These are phyloP conservation scores for Trichosanthes truncata DNA, from an alignment of 306 rosid species.

Conservation along the genomic window DNA sequence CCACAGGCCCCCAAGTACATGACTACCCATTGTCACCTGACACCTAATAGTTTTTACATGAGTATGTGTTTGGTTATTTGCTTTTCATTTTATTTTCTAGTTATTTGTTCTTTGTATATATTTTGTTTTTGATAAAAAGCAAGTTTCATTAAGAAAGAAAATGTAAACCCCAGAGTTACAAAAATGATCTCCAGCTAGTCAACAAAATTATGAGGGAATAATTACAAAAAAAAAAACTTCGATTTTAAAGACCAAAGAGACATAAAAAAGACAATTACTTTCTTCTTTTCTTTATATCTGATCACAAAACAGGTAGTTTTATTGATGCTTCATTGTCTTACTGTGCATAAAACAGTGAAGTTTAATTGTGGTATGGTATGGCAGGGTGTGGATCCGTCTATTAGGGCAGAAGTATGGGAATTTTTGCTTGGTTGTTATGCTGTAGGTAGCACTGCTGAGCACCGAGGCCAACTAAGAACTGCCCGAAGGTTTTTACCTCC, in stretches of 20 bases:
- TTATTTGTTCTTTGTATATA: neutral
- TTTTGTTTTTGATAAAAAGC: neutral
- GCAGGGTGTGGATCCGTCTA: conserved; percentile 91
- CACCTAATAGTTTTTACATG: neutral
- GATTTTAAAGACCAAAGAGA: neutral
- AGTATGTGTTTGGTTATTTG: neutral
- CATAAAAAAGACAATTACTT: neutral
- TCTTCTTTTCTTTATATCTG: neutral
- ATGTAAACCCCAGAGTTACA: neutral
- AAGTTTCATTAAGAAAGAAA: neutral
- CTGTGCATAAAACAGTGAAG: neutral
- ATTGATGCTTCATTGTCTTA: conserved; percentile 17
- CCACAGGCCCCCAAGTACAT: neutral
- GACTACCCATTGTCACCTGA: neutral
- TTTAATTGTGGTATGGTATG: conserved; percentile 10
- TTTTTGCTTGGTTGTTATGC: conserved; percentile 88
- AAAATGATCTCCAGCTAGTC: neutral
- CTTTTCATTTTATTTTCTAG: neutral
- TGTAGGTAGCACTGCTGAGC: conserved; percentile 58
- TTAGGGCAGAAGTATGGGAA: conserved; percentile 91
- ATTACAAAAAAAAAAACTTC: neutral
- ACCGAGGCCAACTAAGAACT: conserved; percentile 54
- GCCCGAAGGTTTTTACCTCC: conserved; percentile 64
- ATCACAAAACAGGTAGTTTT: conserved; percentile 7
- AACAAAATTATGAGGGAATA: neutral